Evolutionary conservation across 177 flowering plant species (phyloP), one percentile per base, ranked within the genome.

Genomic region (Vitis hybrid): DNA sequence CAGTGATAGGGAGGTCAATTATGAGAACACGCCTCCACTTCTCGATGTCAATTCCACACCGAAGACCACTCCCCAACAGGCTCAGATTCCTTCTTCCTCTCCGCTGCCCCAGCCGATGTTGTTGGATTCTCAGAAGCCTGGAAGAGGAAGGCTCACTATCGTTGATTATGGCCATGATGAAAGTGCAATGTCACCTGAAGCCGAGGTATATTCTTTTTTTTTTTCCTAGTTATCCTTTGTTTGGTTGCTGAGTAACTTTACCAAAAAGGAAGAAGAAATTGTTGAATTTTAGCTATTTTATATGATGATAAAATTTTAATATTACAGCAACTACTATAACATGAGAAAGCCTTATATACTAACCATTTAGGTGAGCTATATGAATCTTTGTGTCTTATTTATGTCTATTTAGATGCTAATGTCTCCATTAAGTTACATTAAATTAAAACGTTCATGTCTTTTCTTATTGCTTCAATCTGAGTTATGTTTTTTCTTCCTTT

Each of bases 151-250:
- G 67, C 74, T 83, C 2, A 75, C 82, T 2, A 91, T 93, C 59
- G 97, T 91, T 2, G 98, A 91, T 76, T 91, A 93, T 65, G 98
- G 85, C 1, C 98, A 91, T 14, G 98, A 93, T 65, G 97, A 92
- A 66, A 79, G 81, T 7, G 89, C 92, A 14, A 79, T 89, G 91
- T 93, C 98, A 48, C 98, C 98, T 48, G 98, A 93, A 65, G 79
- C 90, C 46, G 98, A 91, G 95, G 98, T 91, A 67, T 32, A 3
- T 60, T 54, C 4, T 14, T 27, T 50, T 32, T 59, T 19, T 19
- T 57, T 67, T 57, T 56, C 0, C 35, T 24, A 50, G 11, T 56
- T 52, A 4, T 27, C 18, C 11, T 7, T 49, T 63, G n/a, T 2
- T 64, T 49, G n/a, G 13, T 58, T 46, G 11, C 13, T 11, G 61